These are phyloP conservation scores for Marasmius fiardii DNA, from an alignment of 1,284 basidiomycete genomes.

Conservation along the genomic window DNA sequence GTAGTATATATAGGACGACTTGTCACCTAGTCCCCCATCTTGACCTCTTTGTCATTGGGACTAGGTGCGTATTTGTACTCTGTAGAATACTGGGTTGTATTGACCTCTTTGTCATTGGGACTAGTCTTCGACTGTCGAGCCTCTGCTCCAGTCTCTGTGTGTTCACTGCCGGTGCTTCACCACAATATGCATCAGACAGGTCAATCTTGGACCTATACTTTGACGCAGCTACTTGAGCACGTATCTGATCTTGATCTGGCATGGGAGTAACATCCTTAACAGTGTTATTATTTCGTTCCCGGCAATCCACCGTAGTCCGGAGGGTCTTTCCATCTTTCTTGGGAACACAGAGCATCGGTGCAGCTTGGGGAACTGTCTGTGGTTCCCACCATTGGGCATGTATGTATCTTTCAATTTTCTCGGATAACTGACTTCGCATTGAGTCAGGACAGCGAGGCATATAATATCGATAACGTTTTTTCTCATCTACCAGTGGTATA, in stretches of 20 bases:
- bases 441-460: constrained; percentile 22
- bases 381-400: no score
- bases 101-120: no score
- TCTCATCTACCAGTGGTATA: constrained; percentile 23
- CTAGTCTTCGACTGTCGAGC: no score
- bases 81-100: no score
- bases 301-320: no score
- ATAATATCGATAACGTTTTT: constrained; percentile 18
- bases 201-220: constrained; percentile 1
- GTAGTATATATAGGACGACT: no score
- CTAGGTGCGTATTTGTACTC: no score
- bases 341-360: constrained; percentile 25
- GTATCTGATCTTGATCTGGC: constrained; percentile 20
- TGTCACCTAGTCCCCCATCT: no score
- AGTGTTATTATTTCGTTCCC: constrained; percentile 25
- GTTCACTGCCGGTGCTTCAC: constrained; percentile 1
- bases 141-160: no score
- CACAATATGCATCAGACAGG: constrained; percentile 16
- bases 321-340: constrained; percentile 21
- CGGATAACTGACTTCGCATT: constrained; percentile 13
- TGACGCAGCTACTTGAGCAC: neutral
- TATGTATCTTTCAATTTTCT: constrained; percentile 23
- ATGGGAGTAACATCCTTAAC: no score
- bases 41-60: no score
- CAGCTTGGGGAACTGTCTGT: no score